Evolutionary conservation across 768 basidiomycete species (phyloP).

Genomic region (Daedaleopsis nitida): DNA sequence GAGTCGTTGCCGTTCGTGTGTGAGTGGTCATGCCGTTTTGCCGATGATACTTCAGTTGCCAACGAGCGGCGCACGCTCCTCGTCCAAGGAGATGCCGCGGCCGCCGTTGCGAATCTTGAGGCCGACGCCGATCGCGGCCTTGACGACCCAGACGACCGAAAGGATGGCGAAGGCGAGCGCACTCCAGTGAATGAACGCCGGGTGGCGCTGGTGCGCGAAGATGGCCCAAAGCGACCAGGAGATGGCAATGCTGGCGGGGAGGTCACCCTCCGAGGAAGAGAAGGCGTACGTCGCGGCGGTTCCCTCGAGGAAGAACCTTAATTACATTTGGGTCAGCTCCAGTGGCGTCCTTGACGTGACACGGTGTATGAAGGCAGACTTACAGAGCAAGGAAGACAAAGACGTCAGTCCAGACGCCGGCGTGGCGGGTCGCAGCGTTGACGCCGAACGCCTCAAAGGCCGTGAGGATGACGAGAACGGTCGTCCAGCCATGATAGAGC

Average conservation of each 20-base stretch:
- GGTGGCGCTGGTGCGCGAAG: conserved; percentile 70
- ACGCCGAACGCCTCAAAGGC: conserved; percentile 90
- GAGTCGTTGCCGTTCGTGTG: neutral
- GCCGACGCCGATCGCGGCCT: conserved; percentile 64
- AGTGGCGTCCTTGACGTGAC: neutral
- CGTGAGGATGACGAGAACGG: conserved; percentile 78
- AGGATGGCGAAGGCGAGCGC: conserved; percentile 85
- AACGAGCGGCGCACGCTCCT: conserved; percentile 86
- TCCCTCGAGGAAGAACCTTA: conserved; percentile 87
- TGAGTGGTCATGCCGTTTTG: neutral
- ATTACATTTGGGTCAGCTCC: neutral
- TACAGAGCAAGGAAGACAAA: conserved; percentile 92
- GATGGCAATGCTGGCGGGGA: conserved; percentile 90
- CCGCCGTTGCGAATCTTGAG: conserved; percentile 41
- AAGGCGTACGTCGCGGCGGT: conserved; percentile 95
- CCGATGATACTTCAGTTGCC: conserved; percentile 23
- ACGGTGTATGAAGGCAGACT: conserved; percentile 32
- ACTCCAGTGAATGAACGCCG: conserved; percentile 87
- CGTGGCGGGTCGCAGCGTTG: conserved; percentile 59
- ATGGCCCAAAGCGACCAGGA: conserved; percentile 94
- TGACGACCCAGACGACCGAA: conserved; percentile 81
- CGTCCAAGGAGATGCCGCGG: conserved; percentile 71
- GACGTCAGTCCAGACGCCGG: conserved; percentile 91
- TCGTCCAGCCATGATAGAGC: conserved; percentile 92
- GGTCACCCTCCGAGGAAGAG: conserved; percentile 85